Conservation (phyloP, 2,329 filamentous ascomycete genomes). For the Colletotrichum sp. region DNA sequence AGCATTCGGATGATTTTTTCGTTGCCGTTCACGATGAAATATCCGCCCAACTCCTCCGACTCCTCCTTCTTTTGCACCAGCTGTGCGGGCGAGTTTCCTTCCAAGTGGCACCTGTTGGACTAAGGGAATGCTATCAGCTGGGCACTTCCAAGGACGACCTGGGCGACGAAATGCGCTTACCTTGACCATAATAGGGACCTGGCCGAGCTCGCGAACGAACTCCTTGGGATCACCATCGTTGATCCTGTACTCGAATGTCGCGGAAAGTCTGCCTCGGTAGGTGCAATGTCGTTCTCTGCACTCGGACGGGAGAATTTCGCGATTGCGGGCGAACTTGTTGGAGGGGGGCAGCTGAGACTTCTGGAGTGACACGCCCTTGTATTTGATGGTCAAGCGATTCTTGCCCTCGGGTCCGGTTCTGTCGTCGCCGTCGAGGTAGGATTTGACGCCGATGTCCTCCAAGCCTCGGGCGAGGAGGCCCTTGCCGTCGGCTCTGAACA, state of each 20-base stretch:
- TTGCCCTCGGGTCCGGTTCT: constrained; percentile 61
- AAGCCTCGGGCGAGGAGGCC: constrained; percentile 73
- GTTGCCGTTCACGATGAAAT: constrained; percentile 97
- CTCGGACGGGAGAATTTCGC: constrained; percentile 89
- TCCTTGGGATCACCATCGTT: constrained; percentile 88
- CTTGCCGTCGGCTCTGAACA: constrained; percentile 75
- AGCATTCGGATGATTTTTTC: constrained; percentile 96
- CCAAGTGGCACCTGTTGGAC: constrained; percentile 90
- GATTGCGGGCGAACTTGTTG: constrained; percentile 84
- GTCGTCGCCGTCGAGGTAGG: constrained; percentile 83
- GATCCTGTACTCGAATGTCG: constrained; percentile 82
- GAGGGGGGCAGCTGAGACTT: constrained; percentile 79
- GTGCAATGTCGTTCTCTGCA: constrained; percentile 92
- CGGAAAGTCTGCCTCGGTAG: constrained; percentile 86
- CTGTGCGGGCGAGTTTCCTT: constrained; percentile 81
- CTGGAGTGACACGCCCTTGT: constrained; percentile 82
- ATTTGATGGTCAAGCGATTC: constrained; percentile 79
- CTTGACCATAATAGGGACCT: constrained; percentile 92
- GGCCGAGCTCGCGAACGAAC: constrained; percentile 83
- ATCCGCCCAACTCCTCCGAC: constrained; percentile 93
- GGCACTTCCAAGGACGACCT: constrained; percentile 7
- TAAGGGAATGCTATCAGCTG: constrained; percentile 39
- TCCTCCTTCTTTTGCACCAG: constrained; percentile 91
- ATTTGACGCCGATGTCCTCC: constrained; percentile 88
- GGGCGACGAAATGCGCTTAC: constrained; percentile 50